Conservation (phyloP, 2,329 filamentous ascomycete species). For the Neurospora sp. region DNA sequence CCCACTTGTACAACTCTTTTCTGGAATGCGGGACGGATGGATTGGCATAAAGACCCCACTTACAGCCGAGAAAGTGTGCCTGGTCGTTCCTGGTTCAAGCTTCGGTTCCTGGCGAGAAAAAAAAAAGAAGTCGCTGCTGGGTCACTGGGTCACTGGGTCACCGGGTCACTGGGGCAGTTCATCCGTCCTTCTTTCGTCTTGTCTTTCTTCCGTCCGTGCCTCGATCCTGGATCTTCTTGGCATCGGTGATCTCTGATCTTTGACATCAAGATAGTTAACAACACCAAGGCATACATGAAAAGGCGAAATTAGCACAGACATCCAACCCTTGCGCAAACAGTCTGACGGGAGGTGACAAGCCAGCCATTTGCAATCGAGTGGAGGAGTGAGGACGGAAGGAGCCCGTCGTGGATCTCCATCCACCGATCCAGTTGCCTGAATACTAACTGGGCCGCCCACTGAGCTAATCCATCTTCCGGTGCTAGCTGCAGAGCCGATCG, state of each 20-base stretch:
- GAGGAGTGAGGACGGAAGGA: neutral
- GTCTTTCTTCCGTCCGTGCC: neutral
- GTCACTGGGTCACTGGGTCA: neutral
- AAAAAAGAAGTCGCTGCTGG: neutral
- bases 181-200: neutral
- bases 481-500: neutral
- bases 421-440: no score
- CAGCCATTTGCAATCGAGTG: neutral
- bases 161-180: no score
- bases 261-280: neutral
- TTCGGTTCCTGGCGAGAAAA: neutral
- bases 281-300: neutral
- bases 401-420: neutral
- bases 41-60: constrained; percentile 11
- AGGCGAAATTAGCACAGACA: neutral
- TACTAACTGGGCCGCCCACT: neutral
- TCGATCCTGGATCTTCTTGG: neutral
- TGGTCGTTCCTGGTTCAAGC: no score
- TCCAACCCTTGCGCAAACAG: neutral
- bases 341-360: neutral
- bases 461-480: neutral
- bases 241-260: neutral
- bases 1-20: neutral
- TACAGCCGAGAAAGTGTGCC: neutral
- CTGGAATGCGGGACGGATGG: neutral